phyloP scores from a whole-genome alignment of 2,329 filamentous ascomycete species.

The Colletotrichum sp. region DNA sequence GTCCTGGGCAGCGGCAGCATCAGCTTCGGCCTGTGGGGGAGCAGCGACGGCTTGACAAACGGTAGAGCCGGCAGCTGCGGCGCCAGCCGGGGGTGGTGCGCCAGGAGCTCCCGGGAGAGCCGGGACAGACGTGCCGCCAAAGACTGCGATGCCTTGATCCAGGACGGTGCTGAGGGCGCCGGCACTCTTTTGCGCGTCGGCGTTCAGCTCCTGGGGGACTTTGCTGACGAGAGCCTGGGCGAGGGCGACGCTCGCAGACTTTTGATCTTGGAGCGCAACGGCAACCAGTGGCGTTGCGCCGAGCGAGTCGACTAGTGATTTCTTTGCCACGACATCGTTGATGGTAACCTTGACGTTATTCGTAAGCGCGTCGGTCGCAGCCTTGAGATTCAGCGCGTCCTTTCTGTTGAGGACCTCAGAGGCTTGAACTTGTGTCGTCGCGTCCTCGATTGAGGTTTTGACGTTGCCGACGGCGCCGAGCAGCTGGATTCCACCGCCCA shows the following conservation, averaged over 20 bases:
- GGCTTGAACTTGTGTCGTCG: slow-evolving; percentile 3
- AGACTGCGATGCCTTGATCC: slow-evolving; percentile 3
- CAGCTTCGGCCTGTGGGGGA: neutral
- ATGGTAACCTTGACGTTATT: slow-evolving; percentile 19
- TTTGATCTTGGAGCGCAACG: slow-evolving; percentile 15
- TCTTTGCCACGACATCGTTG: slow-evolving; percentile 14
- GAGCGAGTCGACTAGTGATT: slow-evolving; percentile 3
- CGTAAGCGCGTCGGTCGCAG: slow-evolving; percentile 13
- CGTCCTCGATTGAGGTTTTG: neutral
- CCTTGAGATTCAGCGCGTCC: slow-evolving; percentile 4
- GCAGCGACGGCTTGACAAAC: neutral
- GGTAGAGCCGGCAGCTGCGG: neutral
- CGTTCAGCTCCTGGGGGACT: neutral
- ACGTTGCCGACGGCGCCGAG: neutral
- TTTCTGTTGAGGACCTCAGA: neutral
- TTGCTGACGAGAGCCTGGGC: slow-evolving; percentile 15
- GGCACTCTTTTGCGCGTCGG: slow-evolving; percentile 8
- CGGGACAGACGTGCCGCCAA: neutral
- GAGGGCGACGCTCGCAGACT: slow-evolving; percentile 4
- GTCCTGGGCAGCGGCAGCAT: neutral
- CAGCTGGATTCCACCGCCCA: neutral
- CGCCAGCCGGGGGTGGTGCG: neutral
- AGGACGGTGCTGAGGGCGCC: slow-evolving; percentile 4
- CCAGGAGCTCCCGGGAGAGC: neutral
- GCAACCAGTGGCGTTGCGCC: slow-evolving; percentile 17